Evolutionary conservation across 1,139 yeast species (phyloP).

Genomic region (Yamadazyma epiphylla): DNA sequence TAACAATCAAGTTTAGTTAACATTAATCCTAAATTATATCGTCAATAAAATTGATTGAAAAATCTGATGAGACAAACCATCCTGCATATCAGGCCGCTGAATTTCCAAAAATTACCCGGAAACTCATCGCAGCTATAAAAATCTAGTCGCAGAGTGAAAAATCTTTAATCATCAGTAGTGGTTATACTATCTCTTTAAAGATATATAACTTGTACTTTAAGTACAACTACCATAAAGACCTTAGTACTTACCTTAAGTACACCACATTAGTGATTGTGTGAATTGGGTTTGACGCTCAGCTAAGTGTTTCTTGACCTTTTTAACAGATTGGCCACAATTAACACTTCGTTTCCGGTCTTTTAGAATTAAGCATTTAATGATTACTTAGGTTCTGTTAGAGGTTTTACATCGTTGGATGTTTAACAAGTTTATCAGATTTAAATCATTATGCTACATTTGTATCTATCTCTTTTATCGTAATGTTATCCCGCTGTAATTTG

Average conservation of each 20-base stretch:
- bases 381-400: slow-evolving; percentile 11
- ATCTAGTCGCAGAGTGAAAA: not conserved
- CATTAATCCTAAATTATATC: too few relatives aligned
- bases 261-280: slow-evolving; percentile 34
- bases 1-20: slow-evolving; percentile 2
- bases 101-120: not conserved
- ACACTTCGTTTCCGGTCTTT: slow-evolving; percentile 77
- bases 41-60: too few relatives aligned
- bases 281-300: slow-evolving; percentile 35
- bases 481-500: too few relatives aligned
- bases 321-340: slow-evolving; percentile 62
- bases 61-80: not conserved
- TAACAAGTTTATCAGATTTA: slow-evolving; percentile 23
- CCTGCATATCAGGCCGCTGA: not conserved
- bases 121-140: not conserved
- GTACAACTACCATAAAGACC: slow-evolving; percentile 53
- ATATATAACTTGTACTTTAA: slow-evolving; percentile 46
- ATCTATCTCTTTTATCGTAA: too few relatives aligned
- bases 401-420: slow-evolving; percentile 5
- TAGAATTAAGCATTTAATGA: slow-evolving; percentile 44
- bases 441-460: slow-evolving; percentile 47
- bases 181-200: slow-evolving; percentile 57
- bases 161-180: slow-evolving; percentile 57
- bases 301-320: slow-evolving; percentile 56
- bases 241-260: slow-evolving; percentile 30